Evolutionary conservation across 2,329 filamentous ascomycete genomes (phyloP).

Genomic region (Rutstroemia sp.): DNA sequence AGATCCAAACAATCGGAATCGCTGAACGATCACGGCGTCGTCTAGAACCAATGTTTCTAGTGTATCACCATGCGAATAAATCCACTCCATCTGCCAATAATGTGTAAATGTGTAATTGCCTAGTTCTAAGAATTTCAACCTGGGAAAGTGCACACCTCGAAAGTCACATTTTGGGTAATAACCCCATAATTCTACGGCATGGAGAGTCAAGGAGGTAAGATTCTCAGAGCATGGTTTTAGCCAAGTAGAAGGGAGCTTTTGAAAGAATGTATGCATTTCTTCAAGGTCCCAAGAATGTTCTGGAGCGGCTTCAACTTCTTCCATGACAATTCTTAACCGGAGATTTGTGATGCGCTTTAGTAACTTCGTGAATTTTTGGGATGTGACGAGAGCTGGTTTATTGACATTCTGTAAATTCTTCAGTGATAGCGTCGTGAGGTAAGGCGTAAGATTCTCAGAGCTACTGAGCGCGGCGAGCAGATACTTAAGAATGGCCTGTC

Average conservation of each 20-base stretch:
- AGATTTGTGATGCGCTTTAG: conserved; percentile 1
- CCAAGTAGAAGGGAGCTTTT: conserved; percentile 4
- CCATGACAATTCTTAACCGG: neutral
- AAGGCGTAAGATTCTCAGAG: neutral
- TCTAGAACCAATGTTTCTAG: conserved; percentile 1
- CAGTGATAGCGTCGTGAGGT: neutral
- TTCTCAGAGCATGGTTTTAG: conserved; percentile 5
- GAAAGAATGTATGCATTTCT: conserved; percentile 9
- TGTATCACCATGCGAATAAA: conserved; percentile 6
- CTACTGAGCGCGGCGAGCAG: conserved; percentile 4
- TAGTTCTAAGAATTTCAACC: conserved; percentile 8
- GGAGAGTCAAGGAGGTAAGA: conserved; percentile 5
- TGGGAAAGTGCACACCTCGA: conserved; percentile 6
- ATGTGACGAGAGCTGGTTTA: neutral
- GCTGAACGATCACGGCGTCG: conserved; percentile 3
- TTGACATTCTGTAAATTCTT: conserved; percentile 11
- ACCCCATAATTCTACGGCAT: conserved; percentile 5
- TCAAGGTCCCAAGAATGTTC: neutral
- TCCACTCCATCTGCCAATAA: conserved; percentile 12
- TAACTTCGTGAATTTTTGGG: neutral
- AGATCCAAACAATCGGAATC: neutral
- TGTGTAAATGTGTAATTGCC: conserved; percentile 9
- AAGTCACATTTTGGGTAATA: conserved; percentile 9
- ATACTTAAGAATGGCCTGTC: neutral
- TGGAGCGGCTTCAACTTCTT: neutral